A percentile compares a stretch with the other conserved stretches of the same genome.
These are phyloP conservation scores for Coemansia sp. DNA, from an alignment of 371 early-diverging fungal species.

Conservation along the genomic window DNA sequence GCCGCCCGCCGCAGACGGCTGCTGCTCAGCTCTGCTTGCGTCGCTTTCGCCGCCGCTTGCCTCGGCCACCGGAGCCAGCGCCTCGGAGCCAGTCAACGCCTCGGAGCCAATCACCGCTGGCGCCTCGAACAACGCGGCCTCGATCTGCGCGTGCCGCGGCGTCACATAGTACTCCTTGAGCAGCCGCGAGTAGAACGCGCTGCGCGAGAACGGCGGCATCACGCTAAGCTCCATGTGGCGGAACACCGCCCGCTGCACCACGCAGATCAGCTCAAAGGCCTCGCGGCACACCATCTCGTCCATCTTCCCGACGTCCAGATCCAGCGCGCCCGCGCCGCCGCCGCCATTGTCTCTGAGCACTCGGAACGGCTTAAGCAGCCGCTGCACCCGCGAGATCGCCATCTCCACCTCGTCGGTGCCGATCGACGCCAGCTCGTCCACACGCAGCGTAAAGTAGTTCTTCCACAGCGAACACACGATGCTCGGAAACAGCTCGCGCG, in stretches of 20 bases:
- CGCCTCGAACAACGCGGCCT: conserved; percentile 21
- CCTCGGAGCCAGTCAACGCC: no score
- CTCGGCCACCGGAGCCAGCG: not conserved
- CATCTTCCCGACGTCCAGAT: conserved; percentile 18
- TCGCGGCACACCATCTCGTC: conserved; percentile 26
- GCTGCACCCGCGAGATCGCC: conserved; percentile 40
- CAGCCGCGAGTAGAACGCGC: conserved; percentile 67
- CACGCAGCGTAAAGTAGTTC: conserved; percentile 61
- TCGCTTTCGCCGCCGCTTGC: not conserved
- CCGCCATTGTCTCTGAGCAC: not conserved
- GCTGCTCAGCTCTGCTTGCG: no score
- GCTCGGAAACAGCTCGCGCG: conserved; percentile 11
- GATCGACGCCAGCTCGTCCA: conserved; percentile 42
- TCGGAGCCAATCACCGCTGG: not conserved
- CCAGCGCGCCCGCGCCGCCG: conserved; percentile 16
- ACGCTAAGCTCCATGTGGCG: conserved; percentile 62
- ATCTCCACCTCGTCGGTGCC: conserved; percentile 23
- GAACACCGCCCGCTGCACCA: conserved; percentile 62
- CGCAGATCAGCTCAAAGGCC: conserved; percentile 47
- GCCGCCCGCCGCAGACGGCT: no score
- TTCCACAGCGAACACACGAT: conserved; percentile 57
- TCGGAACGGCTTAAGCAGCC: conserved; percentile 30
- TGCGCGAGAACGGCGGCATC: conserved; percentile 64
- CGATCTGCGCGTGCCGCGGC: conserved; percentile 35
- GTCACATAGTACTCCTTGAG: conserved; percentile 56